phyloP scores from a whole-genome alignment of 2,329 filamentous ascomycete species.

The Xylariaceae sp. region DNA sequence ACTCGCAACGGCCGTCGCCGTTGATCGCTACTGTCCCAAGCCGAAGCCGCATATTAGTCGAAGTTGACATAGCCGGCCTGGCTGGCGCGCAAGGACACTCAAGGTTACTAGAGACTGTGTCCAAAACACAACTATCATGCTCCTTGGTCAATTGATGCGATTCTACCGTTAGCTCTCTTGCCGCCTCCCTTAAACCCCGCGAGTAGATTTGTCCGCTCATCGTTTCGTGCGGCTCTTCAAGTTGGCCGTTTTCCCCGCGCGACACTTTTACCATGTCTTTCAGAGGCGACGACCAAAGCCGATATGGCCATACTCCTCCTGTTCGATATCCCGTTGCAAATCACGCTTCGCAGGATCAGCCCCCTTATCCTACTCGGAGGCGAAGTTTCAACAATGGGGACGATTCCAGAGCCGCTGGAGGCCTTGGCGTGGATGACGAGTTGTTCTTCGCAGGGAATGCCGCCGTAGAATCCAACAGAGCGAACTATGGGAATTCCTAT shows the following conservation, averaged over 20 bases:
- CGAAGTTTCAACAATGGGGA: slow-evolving; percentile 74
- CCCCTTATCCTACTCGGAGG: slow-evolving; percentile 44
- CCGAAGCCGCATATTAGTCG: background rate
- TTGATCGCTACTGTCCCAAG: background rate
- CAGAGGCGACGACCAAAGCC: slow-evolving; percentile 55
- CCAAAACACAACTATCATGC: slow-evolving; percentile 14
- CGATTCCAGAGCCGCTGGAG: slow-evolving; percentile 44
- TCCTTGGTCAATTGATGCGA: slow-evolving; percentile 21
- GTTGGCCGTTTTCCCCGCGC: background rate
- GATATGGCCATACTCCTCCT: slow-evolving; percentile 61
- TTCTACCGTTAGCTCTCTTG: slow-evolving; percentile 9
- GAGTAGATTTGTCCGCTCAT: slow-evolving; percentile 1
- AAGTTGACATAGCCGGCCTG: slow-evolving; percentile 11
- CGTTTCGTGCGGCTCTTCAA: background rate
- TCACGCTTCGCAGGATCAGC: slow-evolving; percentile 35
- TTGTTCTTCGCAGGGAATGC: slow-evolving; percentile 53
- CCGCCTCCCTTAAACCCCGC: slow-evolving; percentile 1
- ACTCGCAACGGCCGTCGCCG: background rate
- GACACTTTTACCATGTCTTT: slow-evolving; percentile 50
- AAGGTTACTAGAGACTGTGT: slow-evolving; percentile 15
- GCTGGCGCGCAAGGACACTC: background rate
- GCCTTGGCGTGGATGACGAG: slow-evolving; percentile 47
- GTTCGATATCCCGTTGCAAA: slow-evolving; percentile 55
- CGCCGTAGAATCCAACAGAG: slow-evolving; percentile 31
- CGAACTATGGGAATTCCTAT: slow-evolving; percentile 43